These are phyloP conservation scores for Beta corolliflora DNA, from an alignment of 179 eudicot species.

Conservation along the genomic window DNA sequence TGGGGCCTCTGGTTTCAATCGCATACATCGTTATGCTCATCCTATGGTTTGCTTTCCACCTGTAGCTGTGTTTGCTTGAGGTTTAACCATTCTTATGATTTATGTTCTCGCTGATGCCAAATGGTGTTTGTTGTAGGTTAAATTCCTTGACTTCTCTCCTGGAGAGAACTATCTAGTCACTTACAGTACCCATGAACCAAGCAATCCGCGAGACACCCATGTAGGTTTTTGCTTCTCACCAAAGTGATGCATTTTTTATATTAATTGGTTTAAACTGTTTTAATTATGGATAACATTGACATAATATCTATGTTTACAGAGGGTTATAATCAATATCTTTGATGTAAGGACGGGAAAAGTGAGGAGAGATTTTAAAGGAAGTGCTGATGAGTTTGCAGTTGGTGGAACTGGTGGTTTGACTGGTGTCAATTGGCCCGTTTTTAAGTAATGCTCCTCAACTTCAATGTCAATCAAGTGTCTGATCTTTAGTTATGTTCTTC, in stretches of 20 bases:
- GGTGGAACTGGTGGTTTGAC: conserved; percentile 92
- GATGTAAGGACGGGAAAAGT: conserved; percentile 94
- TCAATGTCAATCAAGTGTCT: not conserved
- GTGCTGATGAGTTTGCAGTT: conserved; percentile 85
- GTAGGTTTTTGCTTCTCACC: conserved; percentile 41
- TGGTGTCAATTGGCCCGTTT: conserved; percentile 95
- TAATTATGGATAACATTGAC: conserved; percentile 14
- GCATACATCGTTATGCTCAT: conserved; percentile 82
- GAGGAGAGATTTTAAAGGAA: conserved; percentile 94
- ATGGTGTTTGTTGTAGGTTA: conserved; percentile 57
- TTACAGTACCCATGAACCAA: conserved; percentile 96
- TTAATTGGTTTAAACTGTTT: not conserved
- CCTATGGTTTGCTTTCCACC: conserved; percentile 49
- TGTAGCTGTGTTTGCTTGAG: not conserved
- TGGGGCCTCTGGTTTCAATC: conserved; percentile 68
- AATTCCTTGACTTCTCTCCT: conserved; percentile 90
- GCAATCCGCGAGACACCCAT: conserved; percentile 94
- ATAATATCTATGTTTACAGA: conserved; percentile 39
- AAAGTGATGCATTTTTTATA: not conserved
- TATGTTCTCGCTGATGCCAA: conserved; percentile 12
- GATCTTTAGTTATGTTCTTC: conserved; percentile 14
- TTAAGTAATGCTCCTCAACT: conserved; percentile 49
- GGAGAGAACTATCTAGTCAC: conserved; percentile 94
- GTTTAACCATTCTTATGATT: not conserved
- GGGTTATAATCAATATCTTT: conserved; percentile 80